Evolutionary conservation across 192 early-diverging fungal genomes (phyloP).

Genomic region (Coemansia sp.): DNA sequence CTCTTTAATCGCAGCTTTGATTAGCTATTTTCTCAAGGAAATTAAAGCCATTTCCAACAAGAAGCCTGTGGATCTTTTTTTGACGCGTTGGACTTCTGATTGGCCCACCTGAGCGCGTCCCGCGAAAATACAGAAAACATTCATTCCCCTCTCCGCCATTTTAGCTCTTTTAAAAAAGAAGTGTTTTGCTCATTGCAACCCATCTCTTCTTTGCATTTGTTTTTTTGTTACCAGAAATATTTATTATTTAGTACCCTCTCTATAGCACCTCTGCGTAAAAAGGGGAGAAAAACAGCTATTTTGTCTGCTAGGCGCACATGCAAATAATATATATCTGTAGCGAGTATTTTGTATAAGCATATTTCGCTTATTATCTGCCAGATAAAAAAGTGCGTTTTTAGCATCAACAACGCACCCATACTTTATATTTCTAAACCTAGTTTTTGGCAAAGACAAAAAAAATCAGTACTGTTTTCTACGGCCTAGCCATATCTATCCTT

Average conservation of each 20-base stretch:
- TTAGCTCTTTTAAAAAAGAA: background rate
- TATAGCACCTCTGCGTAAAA: background rate
- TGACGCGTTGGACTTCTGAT: background rate
- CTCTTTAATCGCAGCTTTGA: too few relatives aligned
- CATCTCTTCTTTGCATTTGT: constrained; percentile 7
- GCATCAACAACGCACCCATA: background rate
- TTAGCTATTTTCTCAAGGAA: background rate
- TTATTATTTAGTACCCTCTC: background rate
- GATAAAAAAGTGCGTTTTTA: background rate
- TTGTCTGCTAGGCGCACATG: background rate
- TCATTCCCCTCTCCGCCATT: background rate
- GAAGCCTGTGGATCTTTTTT: background rate
- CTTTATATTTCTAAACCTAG: constrained; percentile 1
- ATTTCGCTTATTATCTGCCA: background rate
- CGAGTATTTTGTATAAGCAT: background rate
- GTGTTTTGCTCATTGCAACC: background rate
- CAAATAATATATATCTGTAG: background rate
- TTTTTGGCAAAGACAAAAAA: background rate
- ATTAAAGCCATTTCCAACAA: background rate
- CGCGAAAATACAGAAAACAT: background rate
- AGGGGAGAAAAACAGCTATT: background rate
- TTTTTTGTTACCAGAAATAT: background rate
- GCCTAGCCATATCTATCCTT: background rate
- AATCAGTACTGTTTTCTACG: background rate
- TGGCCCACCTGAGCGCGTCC: background rate